These are phyloP conservation scores for Gliomastix tumulicola DNA, from an alignment of 2,329 filamentous ascomycete genomes.

Conservation along the genomic window DNA sequence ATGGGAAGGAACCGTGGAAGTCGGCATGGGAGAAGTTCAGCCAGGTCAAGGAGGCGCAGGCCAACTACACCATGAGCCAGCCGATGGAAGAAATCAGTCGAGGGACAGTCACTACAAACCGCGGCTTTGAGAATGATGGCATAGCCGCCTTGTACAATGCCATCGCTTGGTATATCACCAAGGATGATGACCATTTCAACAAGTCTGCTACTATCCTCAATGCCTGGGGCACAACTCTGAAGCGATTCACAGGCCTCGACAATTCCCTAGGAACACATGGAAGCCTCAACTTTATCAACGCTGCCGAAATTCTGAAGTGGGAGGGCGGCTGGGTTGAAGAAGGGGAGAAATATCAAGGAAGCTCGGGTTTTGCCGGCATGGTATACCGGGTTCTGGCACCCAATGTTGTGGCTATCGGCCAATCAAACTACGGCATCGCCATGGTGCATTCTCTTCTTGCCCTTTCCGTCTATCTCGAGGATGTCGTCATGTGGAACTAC, in stretches of 20 bases:
- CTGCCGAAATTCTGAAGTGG: neutral
- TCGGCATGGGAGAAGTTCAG: neutral
- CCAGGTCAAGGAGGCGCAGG: neutral
- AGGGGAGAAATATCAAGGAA: neutral
- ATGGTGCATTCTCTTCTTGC: neutral
- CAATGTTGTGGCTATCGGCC: neutral
- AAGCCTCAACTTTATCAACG: neutral
- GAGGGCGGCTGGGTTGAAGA: neutral
- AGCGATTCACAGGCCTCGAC: neutral
- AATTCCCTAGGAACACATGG: neutral
- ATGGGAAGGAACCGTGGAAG: neutral
- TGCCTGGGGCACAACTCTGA: neutral
- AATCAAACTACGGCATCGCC: neutral
- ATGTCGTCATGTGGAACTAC: neutral
- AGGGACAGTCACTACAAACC: neutral
- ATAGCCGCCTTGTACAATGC: neutral
- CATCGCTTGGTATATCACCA: neutral
- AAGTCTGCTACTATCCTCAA: neutral
- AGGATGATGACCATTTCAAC: neutral
- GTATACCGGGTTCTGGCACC: neutral
- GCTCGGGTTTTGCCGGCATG: neutral
- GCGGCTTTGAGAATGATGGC: neutral
- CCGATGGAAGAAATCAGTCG: neutral
- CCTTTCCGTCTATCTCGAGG: neutral
- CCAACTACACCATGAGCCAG: neutral